These are phyloP conservation scores for Pseudopyricularia javanii DNA, from an alignment of 2,329 filamentous ascomycete genomes.

Conservation along the genomic window DNA sequence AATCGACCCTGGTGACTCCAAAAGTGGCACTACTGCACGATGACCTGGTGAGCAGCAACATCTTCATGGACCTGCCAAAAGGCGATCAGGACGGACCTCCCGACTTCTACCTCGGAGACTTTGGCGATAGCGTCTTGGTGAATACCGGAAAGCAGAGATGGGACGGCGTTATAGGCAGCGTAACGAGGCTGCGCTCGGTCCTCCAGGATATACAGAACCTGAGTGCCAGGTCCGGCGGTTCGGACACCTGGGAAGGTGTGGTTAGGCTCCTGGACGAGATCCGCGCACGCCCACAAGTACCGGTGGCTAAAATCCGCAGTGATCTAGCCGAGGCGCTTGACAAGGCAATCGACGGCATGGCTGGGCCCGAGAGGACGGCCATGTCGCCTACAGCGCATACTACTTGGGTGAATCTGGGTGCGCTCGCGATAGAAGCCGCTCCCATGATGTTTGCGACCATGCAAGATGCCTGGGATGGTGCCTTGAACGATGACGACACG, in stretches of 20 bases:
- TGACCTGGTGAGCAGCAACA: neutral
- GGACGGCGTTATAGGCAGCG: neutral
- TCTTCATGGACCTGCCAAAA: neutral
- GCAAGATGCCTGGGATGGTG: no score
- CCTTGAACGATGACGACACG: no score
- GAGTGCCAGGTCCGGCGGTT: neutral
- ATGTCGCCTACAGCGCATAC: neutral
- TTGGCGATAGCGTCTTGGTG: neutral
- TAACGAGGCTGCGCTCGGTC: neutral
- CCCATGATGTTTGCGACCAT: neutral
- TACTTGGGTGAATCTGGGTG: neutral
- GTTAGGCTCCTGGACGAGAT: neutral
- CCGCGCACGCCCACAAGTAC: neutral
- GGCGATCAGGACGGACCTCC: neutral
- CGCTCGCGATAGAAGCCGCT: neutral
- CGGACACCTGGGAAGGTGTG: neutral
- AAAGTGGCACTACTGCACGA: neutral
- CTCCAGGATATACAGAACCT: neutral
- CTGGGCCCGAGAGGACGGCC: neutral
- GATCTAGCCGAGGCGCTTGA: neutral
- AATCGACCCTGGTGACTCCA: neutral
- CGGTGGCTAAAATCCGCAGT: neutral
- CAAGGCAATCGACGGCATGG: neutral
- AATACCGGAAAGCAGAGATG: neutral
- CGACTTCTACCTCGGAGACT: neutral